Evolutionary conservation across 2,329 filamentous ascomycete genomes (phyloP), one percentile per base, ranked within the genome.

Genomic region (Fusarium sp.): DNA sequence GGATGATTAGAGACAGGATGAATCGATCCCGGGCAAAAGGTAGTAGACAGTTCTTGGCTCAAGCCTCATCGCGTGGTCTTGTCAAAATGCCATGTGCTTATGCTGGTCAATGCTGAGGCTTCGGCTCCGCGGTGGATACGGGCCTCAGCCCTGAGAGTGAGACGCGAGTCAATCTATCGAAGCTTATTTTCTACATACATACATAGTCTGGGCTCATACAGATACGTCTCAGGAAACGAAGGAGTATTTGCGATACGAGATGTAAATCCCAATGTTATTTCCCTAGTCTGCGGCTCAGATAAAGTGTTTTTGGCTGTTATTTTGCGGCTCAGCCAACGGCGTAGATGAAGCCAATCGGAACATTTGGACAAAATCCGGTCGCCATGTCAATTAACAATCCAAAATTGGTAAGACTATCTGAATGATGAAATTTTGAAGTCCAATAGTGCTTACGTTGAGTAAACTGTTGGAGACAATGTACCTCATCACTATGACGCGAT

Each of bases 41-140:
- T 42, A 18, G 28, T 26, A 24, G 26, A 30, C 18, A 36, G 24
- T 31, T 41, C 26, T 20, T 44, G 28, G 41, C 35, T 50, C 38
- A 50, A 47, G 53, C 41, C 39, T 47, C 38, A 64, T 47, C 26
- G 38, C 51, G 36, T 48, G 30, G 14, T 36, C 50, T 28, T 53
- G 45, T 48, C 26, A 50, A 53, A 31, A 45, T 45, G 24, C 66
- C 47, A 56, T 70, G 42, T 51, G 36, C 59, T 39, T n/a, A 35
- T 18, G 13, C 20, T 38, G 26, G 28, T 36, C 38, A 41, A 31
- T 31, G 45, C 18, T 36, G 58, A 64, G 39, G 26, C 7, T 57
- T 68, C 70, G 70, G 70, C 54, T 73, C 70, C 70, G 70, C 70
- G 57, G 70, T 73, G 70, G 70, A 50, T 54, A 48, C 33, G 6